These are phyloP conservation scores for Fusarium anthophilum DNA, from an alignment of 2,329 filamentous ascomycete genomes.

Conservation along the genomic window DNA sequence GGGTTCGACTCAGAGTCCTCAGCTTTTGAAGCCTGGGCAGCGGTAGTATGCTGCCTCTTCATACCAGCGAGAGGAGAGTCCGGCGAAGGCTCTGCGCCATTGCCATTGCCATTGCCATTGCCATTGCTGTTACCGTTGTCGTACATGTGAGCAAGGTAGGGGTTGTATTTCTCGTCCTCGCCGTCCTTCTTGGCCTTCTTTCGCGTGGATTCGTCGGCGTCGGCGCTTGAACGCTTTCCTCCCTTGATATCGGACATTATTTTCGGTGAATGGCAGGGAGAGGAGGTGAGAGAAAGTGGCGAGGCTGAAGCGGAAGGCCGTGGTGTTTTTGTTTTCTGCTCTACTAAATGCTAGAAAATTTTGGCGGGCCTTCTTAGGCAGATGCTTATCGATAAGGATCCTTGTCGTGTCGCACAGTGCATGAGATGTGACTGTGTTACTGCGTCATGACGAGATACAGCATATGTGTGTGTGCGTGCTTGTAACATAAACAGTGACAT, in stretches of 20 bases:
- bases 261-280: not conserved
- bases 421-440: not conserved
- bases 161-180: constrained; percentile 66
- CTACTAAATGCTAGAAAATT: constrained; percentile 37
- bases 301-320: constrained; percentile 37
- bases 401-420: constrained; percentile 24
- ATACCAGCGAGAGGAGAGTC: constrained; percentile 70
- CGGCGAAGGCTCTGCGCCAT: constrained; percentile 47
- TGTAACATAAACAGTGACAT: too few species aligned
- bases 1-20: constrained; percentile 87
- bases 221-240: constrained; percentile 57
- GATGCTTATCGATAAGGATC: constrained; percentile 48
- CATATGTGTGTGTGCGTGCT: not conserved
- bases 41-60: constrained; percentile 82
- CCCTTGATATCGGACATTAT: constrained; percentile 53
- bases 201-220: constrained; percentile 52
- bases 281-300: constrained; percentile 22
- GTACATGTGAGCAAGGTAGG: constrained; percentile 92
- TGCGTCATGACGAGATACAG: not conserved
- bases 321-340: constrained; percentile 33
- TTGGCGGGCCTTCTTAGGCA: constrained; percentile 39
- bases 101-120: constrained; percentile 45
- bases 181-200: constrained; percentile 57
- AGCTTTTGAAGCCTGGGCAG: constrained; percentile 73
- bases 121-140: constrained; percentile 56